Percentiles rank a stretch among this genome's conserved stretches.
Conservation (phyloP, 495 filamentous ascomycete species). For the Darksidea phi region DNA sequence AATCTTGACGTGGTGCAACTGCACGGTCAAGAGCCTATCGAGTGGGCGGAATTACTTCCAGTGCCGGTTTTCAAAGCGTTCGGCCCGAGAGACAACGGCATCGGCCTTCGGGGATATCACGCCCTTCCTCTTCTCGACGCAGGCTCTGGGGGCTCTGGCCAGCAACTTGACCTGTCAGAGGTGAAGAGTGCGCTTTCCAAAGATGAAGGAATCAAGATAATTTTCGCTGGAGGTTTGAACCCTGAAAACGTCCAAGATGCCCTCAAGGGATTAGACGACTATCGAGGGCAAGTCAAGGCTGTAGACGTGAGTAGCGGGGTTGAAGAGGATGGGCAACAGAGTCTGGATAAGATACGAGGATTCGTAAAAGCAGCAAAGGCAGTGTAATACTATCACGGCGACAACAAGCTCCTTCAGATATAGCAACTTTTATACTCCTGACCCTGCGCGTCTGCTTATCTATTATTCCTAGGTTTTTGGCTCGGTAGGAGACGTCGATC, state of each 20-base stretch:
- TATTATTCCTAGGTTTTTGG: no score
- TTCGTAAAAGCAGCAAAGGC: constrained; percentile 57
- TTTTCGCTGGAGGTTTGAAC: constrained; percentile 81
- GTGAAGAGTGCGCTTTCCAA: constrained; percentile 61
- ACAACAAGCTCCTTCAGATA: no score
- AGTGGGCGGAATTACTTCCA: constrained; percentile 84
- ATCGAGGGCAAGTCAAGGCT: constrained; percentile 63
- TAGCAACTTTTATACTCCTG: no score
- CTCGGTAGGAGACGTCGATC: no score
- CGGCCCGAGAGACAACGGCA: constrained; percentile 63
- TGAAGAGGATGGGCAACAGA: constrained; percentile 75
- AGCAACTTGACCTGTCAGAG: constrained; percentile 64
- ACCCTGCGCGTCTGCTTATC: no score
- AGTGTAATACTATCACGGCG: no score
- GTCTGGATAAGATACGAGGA: constrained; percentile 72
- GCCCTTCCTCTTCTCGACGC: constrained; percentile 80
- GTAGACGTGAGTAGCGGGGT: constrained; percentile 95
- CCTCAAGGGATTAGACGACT: constrained; percentile 57
- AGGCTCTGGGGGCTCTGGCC: constrained; percentile 76
- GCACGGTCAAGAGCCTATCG: constrained; percentile 85
- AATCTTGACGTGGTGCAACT: constrained; percentile 89
- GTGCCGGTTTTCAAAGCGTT: constrained; percentile 88
- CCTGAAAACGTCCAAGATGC: constrained; percentile 69
- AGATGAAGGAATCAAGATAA: constrained; percentile 64
- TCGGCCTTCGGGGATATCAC: constrained; percentile 77